A percentile compares a stretch with the other conserved stretches of the same genome.
Evolutionary conservation across 352 stramenopile species (phyloP).

Genomic region (Stephanocyclus meneghinianus): DNA sequence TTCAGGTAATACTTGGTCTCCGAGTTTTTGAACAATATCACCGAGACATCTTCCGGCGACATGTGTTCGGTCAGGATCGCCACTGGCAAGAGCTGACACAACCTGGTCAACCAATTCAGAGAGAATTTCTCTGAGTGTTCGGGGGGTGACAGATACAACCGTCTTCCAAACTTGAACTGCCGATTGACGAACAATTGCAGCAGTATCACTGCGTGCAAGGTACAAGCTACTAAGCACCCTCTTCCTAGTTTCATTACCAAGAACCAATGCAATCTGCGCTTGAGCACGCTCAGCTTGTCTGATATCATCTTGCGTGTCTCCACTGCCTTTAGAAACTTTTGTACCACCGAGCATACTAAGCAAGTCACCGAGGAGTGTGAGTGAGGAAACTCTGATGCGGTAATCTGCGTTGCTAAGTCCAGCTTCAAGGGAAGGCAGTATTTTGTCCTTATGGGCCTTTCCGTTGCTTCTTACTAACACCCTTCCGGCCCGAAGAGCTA

Average conservation of each 20-base stretch:
- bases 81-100: constrained; percentile 90
- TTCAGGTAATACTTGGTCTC: constrained; percentile 97
- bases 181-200: constrained; percentile 92
- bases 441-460: constrained; percentile 93
- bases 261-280: constrained; percentile 83
- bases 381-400: constrained; percentile 96
- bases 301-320: constrained; percentile 87
- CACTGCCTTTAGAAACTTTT: constrained; percentile 87
- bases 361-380: constrained; percentile 92
- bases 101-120: constrained; percentile 94
- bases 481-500: constrained; percentile 93
- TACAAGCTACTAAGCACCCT: constrained; percentile 97
- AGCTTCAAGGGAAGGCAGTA: constrained; percentile 94
- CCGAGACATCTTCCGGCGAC: constrained; percentile 89
- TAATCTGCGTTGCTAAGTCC: constrained; percentile 97
- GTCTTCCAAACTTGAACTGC: constrained; percentile 99
- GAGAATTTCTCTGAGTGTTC: constrained; percentile 96
- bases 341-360: constrained; percentile 97
- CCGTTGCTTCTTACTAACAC: constrained; percentile 97
- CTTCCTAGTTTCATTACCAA: constrained; percentile 92
- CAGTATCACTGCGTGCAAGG: constrained; percentile 96
- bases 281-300: constrained; percentile 77
- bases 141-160: constrained; percentile 95
- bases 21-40: constrained; percentile 98
- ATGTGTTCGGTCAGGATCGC: constrained; percentile 81